phyloP scores from a whole-genome alignment of 768 basidiomycete species.

The Trametopsis cervina region DNA sequence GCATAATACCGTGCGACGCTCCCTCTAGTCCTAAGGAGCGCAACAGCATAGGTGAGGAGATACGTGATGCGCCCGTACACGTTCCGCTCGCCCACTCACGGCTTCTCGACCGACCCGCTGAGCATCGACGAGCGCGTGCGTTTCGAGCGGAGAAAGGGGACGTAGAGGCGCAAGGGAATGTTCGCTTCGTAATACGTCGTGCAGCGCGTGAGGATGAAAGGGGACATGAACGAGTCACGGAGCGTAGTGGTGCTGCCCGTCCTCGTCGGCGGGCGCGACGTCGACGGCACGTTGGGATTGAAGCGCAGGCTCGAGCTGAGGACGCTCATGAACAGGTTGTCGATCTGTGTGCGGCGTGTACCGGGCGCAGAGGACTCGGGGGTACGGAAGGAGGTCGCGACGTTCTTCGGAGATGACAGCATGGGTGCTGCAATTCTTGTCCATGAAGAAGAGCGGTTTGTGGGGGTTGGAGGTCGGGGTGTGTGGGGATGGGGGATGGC shows the following conservation, averaged over 20 bases:
- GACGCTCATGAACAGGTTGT: slow-evolving; percentile 15
- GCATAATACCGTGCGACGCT: slow-evolving; percentile 53
- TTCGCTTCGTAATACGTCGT: slow-evolving; percentile 8
- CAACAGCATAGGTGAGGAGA: slow-evolving; percentile 47
- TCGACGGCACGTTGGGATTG: slow-evolving; percentile 12
- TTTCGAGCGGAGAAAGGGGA: slow-evolving; percentile 12
- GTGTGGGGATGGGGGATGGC: slow-evolving; percentile 2
- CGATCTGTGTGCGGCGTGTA: neutral
- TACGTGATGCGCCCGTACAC: slow-evolving; percentile 46
- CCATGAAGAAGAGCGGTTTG: slow-evolving; percentile 16
- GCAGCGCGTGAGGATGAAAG: slow-evolving; percentile 19
- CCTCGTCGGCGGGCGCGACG: slow-evolving; percentile 9
- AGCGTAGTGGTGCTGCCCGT: slow-evolving; percentile 15
- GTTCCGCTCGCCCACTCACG: slow-evolving; percentile 51
- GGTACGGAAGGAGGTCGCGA: slow-evolving; percentile 13
- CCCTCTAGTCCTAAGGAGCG: slow-evolving; percentile 45
- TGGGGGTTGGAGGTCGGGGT: slow-evolving; percentile 6
- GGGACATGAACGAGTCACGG: slow-evolving; percentile 25
- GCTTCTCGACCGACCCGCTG: slow-evolving; percentile 34
- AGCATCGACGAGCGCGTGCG: slow-evolving; percentile 27
- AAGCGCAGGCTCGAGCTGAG: slow-evolving; percentile 18
- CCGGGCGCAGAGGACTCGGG: slow-evolving; percentile 4
- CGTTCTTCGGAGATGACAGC: slow-evolving; percentile 6
- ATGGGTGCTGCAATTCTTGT: slow-evolving; percentile 2
- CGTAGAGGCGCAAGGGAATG: too few relatives aligned